Evolutionary conservation across 169 alveolate species (phyloP).

Genomic region (Perkinsus olseni): DNA sequence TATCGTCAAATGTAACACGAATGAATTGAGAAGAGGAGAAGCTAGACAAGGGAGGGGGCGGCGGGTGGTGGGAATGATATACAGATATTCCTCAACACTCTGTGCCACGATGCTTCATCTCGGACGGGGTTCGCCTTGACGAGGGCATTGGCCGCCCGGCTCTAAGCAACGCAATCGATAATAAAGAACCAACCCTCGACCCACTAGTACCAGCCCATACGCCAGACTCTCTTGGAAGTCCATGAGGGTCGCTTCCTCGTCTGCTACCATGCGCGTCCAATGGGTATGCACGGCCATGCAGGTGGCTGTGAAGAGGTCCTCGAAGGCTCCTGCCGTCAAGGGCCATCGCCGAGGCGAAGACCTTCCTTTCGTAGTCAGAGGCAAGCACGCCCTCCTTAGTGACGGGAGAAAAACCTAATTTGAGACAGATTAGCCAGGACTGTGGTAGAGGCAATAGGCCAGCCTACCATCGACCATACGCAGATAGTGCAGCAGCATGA

Average conservation of each 20-base stretch:
- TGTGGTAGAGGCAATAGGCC: background rate
- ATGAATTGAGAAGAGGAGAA: no score
- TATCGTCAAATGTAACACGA: no score
- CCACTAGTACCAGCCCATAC: background rate
- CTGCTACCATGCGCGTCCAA: background rate
- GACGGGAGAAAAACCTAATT: background rate
- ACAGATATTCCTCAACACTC: background rate
- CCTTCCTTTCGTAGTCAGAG: background rate
- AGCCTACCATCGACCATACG: background rate
- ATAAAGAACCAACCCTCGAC: no score
- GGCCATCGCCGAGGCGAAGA: background rate
- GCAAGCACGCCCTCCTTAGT: background rate
- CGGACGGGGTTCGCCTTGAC: background rate
- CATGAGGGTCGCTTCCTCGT: background rate
- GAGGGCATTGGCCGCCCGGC: background rate
- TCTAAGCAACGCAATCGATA: background rate
- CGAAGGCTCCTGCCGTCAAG: background rate
- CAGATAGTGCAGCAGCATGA: background rate
- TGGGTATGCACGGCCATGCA: background rate
- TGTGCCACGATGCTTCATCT: background rate
- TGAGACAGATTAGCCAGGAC: no score
- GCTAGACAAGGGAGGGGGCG: no score
- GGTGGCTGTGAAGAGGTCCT: background rate
- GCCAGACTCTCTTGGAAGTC: background rate
- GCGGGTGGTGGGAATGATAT: background rate